Evolutionary conservation across 2,329 filamentous ascomycete species (phyloP), one percentile per base, ranked within the genome.

Genomic region (Zelopaecilomyces penicillatus): DNA sequence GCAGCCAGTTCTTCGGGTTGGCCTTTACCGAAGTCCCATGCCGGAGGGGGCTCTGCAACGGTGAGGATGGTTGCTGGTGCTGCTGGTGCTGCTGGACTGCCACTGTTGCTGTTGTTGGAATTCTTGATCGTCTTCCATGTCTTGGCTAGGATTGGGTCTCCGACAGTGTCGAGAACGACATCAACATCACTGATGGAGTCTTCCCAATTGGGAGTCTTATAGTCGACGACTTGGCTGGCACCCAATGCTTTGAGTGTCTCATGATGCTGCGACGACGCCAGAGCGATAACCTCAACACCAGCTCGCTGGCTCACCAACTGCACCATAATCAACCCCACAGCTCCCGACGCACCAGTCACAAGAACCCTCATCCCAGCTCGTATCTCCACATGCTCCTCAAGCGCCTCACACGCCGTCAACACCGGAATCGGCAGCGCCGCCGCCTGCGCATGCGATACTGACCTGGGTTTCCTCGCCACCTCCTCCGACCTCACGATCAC

Each of bases 1-100:
- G 12, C 30, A 2, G 31, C 33, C 0, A 52, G 12, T 43, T 64
- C 57, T 0, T 47, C 40, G 0, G 60, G 55, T 5, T 49, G 30
- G 1, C 37, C 51, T 3, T 41, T 34, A 0, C 49, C 52, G n/a
- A 58, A 61, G 0, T 61, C 62, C 64, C 63, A 66, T 0, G 45
- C 11, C 0, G 63, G 61, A 0, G 61, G 53, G 5, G 63, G 62
- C 37, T 65, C 64, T 3, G 52, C 62, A 0, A 68, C 56, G 0
- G 65, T 66, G 0, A 68, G 53, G 7, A 67, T 58, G 0, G 46
- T 45, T 0, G 64, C 65, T 9, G 52, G 45, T 34, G 19, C 19
- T 0, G 64, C 65, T 9, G 52, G 45, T 34, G 19, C 19, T 19
- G 19, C 19, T 19, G 19, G 19, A 19, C 19, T 19, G 19, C 19